phyloP scores from a whole-genome alignment of 129 eudicot species.

The Saussurea involucrata region DNA sequence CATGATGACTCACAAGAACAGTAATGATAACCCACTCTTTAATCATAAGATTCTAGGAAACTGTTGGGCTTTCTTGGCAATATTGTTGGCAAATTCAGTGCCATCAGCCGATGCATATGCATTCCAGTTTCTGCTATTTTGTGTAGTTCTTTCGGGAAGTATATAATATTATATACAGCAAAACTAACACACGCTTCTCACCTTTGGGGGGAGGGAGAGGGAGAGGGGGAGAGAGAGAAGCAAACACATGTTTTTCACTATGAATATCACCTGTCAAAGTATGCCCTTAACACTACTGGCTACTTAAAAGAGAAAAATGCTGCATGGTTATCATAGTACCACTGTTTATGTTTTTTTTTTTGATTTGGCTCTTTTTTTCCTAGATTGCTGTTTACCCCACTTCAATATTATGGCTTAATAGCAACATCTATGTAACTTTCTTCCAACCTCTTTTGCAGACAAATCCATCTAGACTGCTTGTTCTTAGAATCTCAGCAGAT shows the following conservation, averaged over 20 bases:
- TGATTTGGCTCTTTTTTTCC: background rate
- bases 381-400: background rate
- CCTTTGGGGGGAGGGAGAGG: background rate
- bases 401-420: background rate
- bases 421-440: background rate
- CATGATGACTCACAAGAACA: background rate
- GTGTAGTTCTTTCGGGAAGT: background rate
- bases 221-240: background rate
- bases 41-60: background rate
- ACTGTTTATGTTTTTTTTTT: background rate
- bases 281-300: background rate
- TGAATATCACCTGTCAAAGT: background rate
- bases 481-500: constrained; percentile 79
- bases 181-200: background rate
- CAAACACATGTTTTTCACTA: background rate
- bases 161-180: background rate
- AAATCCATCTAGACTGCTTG: constrained; percentile 64
- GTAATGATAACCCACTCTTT: background rate
- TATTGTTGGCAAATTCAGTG: background rate
- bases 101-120: background rate
- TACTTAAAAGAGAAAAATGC: background rate
- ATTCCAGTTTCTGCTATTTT: background rate
- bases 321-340: background rate
- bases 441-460: constrained; percentile 48
- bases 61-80: background rate